Percentiles rank a stretch among this genome's conserved stretches.
phyloP scores from a whole-genome alignment of 495 filamentous ascomycete species.

The Penicillium lividum region DNA sequence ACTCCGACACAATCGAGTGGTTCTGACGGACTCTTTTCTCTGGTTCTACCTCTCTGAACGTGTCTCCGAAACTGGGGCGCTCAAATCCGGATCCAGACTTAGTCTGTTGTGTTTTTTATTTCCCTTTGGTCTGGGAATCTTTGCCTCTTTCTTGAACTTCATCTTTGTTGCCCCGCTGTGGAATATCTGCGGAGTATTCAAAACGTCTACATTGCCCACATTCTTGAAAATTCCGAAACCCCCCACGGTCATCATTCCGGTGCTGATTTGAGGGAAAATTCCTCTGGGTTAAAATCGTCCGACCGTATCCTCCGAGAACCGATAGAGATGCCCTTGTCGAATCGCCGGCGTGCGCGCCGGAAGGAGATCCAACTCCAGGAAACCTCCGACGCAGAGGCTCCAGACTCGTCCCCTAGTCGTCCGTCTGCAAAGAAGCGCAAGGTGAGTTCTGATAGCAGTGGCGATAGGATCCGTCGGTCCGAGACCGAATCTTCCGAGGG shows the following conservation, averaged over 20 bases:
- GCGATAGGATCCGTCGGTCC: constrained; percentile 6
- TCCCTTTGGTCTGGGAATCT: constrained; percentile 16
- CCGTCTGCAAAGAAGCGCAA: constrained; percentile 75
- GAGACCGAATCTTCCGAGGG: constrained; percentile 11
- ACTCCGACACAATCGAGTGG: constrained; percentile 24
- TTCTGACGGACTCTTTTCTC: constrained; percentile 28
- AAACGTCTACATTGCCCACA: constrained; percentile 10
- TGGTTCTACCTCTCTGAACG: constrained; percentile 39
- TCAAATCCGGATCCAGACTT: constrained; percentile 31
- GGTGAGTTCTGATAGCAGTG: constrained; percentile 45
- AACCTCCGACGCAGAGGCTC: constrained; percentile 53
- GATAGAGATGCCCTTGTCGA: constrained; percentile 49
- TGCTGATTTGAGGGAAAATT: not conserved
- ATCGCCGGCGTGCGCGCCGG: constrained; percentile 52
- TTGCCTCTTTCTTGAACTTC: not conserved
- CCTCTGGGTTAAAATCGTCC: not conserved
- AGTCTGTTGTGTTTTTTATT: constrained; percentile 29
- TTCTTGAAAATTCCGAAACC: constrained; percentile 9
- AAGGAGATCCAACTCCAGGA: constrained; percentile 52
- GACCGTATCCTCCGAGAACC: not conserved
- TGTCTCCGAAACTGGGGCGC: constrained; percentile 30
- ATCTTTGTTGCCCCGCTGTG: constrained; percentile 3
- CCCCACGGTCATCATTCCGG: not conserved
- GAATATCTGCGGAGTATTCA: constrained; percentile 8
- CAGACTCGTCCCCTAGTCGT: constrained; percentile 69